These are phyloP conservation scores for Exophiala mesophila DNA, from an alignment of 2,329 filamentous ascomycete genomes.

Conservation along the genomic window DNA sequence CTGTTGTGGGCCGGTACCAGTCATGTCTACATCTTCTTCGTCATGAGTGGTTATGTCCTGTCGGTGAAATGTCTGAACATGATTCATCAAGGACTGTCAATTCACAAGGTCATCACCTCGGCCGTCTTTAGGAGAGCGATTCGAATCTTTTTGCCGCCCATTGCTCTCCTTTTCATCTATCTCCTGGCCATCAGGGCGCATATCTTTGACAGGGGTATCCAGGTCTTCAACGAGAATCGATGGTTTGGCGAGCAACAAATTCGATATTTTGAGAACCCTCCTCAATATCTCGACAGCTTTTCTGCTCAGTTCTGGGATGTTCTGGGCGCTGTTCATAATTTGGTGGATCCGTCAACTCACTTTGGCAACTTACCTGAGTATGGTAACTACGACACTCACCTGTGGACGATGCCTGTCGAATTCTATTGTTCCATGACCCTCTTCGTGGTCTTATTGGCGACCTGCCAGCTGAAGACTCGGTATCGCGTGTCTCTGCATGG, in stretches of 20 bases:
- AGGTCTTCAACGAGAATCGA: background rate
- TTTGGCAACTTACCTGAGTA: background rate
- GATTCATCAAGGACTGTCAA: conserved; percentile 33
- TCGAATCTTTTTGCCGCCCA: conserved; percentile 38
- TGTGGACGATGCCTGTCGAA: conserved; percentile 44
- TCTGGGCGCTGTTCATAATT: conserved; percentile 21
- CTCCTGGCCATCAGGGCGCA: conserved; percentile 37
- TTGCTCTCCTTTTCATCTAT: conserved; percentile 35
- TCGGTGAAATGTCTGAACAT: conserved; percentile 38
- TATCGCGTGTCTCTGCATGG: conserved; percentile 32
- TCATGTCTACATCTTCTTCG: conserved; percentile 37
- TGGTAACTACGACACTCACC: conserved; percentile 38
- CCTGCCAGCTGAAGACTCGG: conserved; percentile 31
- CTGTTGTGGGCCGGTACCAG: conserved; percentile 5
- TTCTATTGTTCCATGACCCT: conserved; percentile 40
- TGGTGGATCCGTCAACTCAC: conserved; percentile 5
- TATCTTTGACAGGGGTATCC: conserved; percentile 1
- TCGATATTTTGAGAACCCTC: conserved; percentile 31
- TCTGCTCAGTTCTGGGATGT: conserved; percentile 35
- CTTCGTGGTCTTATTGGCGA: conserved; percentile 36
- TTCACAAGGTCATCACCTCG: conserved; percentile 36
- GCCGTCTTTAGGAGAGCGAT: conserved; percentile 39
- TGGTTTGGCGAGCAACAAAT: background rate
- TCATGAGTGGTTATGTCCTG: conserved; percentile 43
- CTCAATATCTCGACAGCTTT: conserved; percentile 32